Evolutionary conservation across 1,284 basidiomycete species (phyloP).

Genomic region (Psilocybe mexicana): DNA sequence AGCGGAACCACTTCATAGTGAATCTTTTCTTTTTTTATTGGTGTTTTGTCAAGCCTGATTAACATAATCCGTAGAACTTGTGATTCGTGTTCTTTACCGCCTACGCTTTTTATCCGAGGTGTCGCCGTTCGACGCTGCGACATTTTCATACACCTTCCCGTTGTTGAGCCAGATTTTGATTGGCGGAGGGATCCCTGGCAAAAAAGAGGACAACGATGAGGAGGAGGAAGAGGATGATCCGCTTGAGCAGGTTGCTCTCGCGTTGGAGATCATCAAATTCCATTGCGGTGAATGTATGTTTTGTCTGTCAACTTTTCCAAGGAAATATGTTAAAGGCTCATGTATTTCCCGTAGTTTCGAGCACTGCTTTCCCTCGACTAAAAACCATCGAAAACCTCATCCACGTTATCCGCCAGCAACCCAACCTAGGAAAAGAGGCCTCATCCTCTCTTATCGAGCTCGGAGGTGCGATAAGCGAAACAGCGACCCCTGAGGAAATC

Average conservation of each 20-base stretch:
- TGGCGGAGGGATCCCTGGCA: slow-evolving; percentile 63
- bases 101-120: slow-evolving; percentile 84
- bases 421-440: slow-evolving; percentile 85
- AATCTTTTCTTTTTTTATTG: slow-evolving; percentile 22
- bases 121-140: slow-evolving; percentile 80
- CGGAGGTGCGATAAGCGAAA: slow-evolving; percentile 79
- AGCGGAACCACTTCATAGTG: slow-evolving; percentile 72
- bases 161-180: slow-evolving; percentile 74
- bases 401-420: slow-evolving; percentile 75
- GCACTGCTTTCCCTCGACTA: slow-evolving; percentile 72
- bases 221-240: slow-evolving; percentile 76
- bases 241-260: slow-evolving; percentile 86
- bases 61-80: slow-evolving; percentile 51
- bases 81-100: slow-evolving; percentile 87
- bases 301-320: not conserved
- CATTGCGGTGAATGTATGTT: slow-evolving; percentile 83
- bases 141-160: slow-evolving; percentile 83
- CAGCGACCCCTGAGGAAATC: slow-evolving; percentile 66
- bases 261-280: slow-evolving; percentile 84
- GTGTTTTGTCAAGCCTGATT: not conserved
- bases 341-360: slow-evolving; percentile 49
- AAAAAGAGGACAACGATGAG: not conserved
- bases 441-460: slow-evolving; percentile 83
- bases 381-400: slow-evolving; percentile 75
- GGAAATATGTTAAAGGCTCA: not conserved